Percentiles rank a stretch among this genome's conserved stretches.
Evolutionary conservation across 352 stramenopile genomes (phyloP).

Genomic region (Globisporangium takayamanum): DNA sequence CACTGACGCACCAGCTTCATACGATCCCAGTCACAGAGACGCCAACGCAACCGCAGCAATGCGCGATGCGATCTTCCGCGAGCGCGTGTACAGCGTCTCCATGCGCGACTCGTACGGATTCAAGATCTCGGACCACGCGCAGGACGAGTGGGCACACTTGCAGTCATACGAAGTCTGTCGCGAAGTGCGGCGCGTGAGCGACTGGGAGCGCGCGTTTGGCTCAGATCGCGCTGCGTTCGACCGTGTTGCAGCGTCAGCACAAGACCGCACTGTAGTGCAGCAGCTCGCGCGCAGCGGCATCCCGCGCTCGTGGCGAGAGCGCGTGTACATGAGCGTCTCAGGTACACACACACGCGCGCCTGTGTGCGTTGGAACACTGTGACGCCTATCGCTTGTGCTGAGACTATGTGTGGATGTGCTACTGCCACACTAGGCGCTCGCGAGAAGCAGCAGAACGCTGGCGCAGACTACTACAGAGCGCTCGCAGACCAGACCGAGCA

Average conservation of each 20-base stretch:
- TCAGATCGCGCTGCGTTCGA: constrained; percentile 29
- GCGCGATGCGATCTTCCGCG: constrained; percentile 32
- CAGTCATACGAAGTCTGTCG: constrained; percentile 68
- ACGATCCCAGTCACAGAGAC: constrained; percentile 12
- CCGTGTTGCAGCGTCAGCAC: constrained; percentile 4
- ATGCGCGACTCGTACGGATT: constrained; percentile 67
- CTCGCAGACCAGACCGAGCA: constrained; percentile 38
- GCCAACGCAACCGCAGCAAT: neutral
- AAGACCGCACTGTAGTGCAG: constrained; percentile 20
- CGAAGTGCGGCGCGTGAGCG: constrained; percentile 54
- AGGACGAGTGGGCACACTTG: constrained; percentile 51
- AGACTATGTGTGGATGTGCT: neutral
- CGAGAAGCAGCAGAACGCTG: constrained; percentile 49
- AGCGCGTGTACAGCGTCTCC: constrained; percentile 23
- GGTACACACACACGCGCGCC: constrained; percentile 9
- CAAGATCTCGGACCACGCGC: constrained; percentile 31
- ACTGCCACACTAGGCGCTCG: constrained; percentile 18
- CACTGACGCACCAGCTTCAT: constrained; percentile 17
- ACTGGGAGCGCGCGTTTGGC: constrained; percentile 53
- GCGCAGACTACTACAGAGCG: constrained; percentile 37
- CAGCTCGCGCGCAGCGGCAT: constrained; percentile 44
- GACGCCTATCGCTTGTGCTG: neutral
- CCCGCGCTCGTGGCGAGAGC: constrained; percentile 52
- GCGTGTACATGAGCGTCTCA: constrained; percentile 69
- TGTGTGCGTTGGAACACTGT: neutral